Evolutionary conservation across 176 grass and related monocot genomes (phyloP).

Genomic region (Eleusine indica): DNA sequence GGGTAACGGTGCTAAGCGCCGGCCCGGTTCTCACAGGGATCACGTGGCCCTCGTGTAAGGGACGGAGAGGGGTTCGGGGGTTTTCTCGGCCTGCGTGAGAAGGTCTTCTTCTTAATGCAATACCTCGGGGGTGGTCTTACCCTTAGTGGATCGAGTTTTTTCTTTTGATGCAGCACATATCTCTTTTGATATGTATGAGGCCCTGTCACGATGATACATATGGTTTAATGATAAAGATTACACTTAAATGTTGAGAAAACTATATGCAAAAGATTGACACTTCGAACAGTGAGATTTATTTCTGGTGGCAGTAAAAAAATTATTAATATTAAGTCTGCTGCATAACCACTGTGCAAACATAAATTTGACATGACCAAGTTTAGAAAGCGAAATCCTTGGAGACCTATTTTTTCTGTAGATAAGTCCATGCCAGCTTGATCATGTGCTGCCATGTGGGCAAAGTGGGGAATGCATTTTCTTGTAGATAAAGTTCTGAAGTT

Average conservation of each 20-base stretch:
- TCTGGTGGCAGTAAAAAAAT: neutral
- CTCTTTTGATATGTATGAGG: neutral
- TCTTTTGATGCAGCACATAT: neutral
- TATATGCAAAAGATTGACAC: neutral
- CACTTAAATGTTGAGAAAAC: constrained; percentile 16
- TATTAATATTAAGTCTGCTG: neutral
- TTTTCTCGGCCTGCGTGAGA: no score
- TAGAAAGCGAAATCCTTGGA: neutral
- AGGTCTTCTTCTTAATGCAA: no score
- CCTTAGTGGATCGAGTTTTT: no score
- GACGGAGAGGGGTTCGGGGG: no score
- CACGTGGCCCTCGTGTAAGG: no score
- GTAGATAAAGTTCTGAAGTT: neutral
- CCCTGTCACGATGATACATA: neutral
- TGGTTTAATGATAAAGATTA: neutral
- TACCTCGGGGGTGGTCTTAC: no score
- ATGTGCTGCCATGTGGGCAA: constrained; percentile 29
- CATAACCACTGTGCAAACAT: neutral
- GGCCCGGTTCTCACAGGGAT: no score
- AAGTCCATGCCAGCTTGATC: neutral
- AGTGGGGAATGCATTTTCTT: neutral
- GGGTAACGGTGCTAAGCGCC: no score
- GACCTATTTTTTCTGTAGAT: constrained; percentile 10
- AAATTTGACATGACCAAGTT: constrained; percentile 20
- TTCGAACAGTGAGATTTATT: neutral